Percentiles rank a stretch among this genome's conserved stretches.
Evolutionary conservation across 371 early-diverging fungal genomes (phyloP).

Genomic region (Mortierella sp.): DNA sequence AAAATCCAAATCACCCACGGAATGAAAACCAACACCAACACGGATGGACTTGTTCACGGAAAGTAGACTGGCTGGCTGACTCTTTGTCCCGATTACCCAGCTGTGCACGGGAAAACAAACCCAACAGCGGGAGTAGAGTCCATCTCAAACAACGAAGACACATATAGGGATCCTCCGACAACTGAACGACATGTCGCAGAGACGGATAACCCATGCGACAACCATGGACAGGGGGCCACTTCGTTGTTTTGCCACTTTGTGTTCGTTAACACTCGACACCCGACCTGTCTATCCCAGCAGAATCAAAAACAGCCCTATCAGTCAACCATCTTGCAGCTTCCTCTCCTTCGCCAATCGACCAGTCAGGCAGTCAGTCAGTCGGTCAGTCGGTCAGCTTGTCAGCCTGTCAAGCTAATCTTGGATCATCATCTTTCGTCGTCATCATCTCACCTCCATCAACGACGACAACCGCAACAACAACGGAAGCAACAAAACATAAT

Average conservation of each 20-base stretch:
- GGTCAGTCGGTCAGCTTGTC: too few species aligned
- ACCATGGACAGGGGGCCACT: background rate
- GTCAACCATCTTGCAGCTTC: too few species aligned
- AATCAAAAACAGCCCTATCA: background rate
- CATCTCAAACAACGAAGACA: too few species aligned
- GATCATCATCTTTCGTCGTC: background rate
- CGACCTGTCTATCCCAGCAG: background rate
- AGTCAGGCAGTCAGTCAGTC: background rate
- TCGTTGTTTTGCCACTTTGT: too few species aligned
- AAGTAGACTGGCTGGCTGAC: too few species aligned
- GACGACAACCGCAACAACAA: background rate
- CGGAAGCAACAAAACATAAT: background rate
- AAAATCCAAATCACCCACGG: background rate
- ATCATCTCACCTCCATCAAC: background rate
- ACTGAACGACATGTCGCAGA: too few species aligned
- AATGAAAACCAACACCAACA: background rate
- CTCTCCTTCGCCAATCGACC: background rate
- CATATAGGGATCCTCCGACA: too few species aligned
- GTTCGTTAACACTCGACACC: background rate
- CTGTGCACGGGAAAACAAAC: background rate
- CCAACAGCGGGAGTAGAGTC: background rate
- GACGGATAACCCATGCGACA: background rate
- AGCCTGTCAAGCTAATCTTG: background rate
- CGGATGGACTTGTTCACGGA: too few species aligned
- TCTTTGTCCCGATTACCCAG: too few species aligned